Evolutionary conservation across 2,329 filamentous ascomycete genomes (phyloP), one percentile per base, ranked within the genome.

Genomic region (Monosporascus ibericus): DNA sequence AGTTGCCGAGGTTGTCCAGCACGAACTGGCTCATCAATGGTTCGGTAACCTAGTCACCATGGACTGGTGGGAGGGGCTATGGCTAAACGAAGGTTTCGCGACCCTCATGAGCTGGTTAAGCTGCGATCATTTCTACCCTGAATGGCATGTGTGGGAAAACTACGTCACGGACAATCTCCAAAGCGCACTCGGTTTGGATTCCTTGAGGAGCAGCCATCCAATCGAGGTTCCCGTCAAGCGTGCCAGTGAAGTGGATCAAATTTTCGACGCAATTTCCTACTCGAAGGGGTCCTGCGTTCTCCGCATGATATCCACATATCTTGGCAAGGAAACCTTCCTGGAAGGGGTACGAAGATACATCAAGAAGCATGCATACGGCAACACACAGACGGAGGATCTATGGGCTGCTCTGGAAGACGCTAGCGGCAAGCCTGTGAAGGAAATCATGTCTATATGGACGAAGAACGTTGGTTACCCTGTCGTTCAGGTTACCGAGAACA

Each of bases 31-130:
- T 40, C 92, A 97, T 72, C 92, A 96, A 72, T 97, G 92, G 92
- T 97, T 97, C 66, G 92, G 92, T 57, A 96, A 97, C 74, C 75
- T 96, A 50, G 92, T 96, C 27, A 96, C 92, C 50, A 96, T 96
- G 91, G 91, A 96, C 70, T 96, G 95, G 79, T 97, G 92, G 92
- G 91, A 96, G 71, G 92, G 92, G 51, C 76, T 97, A 7, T 97
- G 92, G 92, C 81, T 97, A 50, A 97, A 97, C 70, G 90, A 95
- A 70, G 90, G 90, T 37, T 95, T 95, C 63, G 90, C 90, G 34
- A 95, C 90, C 39, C 90, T 88, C 85, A 91, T 94, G 89, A 92
- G 88, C 55, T 87, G 90, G 90, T 50, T 75, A 65, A 72, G 68
- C 44, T 95, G 90, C 79, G 92, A 97, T 69, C 81, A 82, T 53